phyloP scores from a whole-genome alignment of 371 early-diverging fungal genomes.

The Lichtheimia ramosa region DNA sequence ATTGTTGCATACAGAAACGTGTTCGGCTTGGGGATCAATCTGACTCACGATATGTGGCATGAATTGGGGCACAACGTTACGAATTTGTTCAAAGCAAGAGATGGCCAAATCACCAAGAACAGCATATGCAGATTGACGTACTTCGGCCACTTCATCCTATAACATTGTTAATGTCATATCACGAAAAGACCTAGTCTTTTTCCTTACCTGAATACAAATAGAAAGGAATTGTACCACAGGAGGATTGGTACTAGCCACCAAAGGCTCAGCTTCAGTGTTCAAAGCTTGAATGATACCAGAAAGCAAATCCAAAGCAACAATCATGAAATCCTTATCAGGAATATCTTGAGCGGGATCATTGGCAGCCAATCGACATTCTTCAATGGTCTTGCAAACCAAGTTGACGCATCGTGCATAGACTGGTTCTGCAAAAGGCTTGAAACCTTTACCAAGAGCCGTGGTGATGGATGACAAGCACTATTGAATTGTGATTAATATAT shows the following conservation, averaged over 20 bases:
- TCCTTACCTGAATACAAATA: slow-evolving; percentile 75
- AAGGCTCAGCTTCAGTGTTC: slow-evolving; percentile 67
- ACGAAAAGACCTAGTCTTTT: background rate
- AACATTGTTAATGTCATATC: slow-evolving; percentile 65
- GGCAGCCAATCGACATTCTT: slow-evolving; percentile 60
- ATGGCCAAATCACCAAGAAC: slow-evolving; percentile 93
- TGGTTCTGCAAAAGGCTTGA: slow-evolving; percentile 79
- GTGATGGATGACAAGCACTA: slow-evolving; percentile 89
- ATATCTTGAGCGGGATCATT: slow-evolving; percentile 66
- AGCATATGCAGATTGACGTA: slow-evolving; percentile 90
- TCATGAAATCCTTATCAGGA: slow-evolving; percentile 92
- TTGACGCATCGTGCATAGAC: slow-evolving; percentile 86
- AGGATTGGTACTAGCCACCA: slow-evolving; percentile 73
- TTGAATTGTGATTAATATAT: background rate
- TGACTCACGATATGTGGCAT: slow-evolving; percentile 73
- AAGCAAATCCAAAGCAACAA: slow-evolving; percentile 92
- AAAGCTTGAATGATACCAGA: slow-evolving; percentile 92
- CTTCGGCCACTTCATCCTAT: slow-evolving; percentile 79
- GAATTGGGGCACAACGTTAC: slow-evolving; percentile 69
- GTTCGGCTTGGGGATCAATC: slow-evolving; percentile 63
- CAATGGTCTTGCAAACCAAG: slow-evolving; percentile 75
- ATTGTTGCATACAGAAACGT: slow-evolving; percentile 85
- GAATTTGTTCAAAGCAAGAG: slow-evolving; percentile 73
- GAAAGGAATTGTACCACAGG: slow-evolving; percentile 75
- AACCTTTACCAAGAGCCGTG: slow-evolving; percentile 81